Conservation (phyloP, 2,329 filamentous ascomycete genomes). For the Aspergillus tanneri region DNA sequence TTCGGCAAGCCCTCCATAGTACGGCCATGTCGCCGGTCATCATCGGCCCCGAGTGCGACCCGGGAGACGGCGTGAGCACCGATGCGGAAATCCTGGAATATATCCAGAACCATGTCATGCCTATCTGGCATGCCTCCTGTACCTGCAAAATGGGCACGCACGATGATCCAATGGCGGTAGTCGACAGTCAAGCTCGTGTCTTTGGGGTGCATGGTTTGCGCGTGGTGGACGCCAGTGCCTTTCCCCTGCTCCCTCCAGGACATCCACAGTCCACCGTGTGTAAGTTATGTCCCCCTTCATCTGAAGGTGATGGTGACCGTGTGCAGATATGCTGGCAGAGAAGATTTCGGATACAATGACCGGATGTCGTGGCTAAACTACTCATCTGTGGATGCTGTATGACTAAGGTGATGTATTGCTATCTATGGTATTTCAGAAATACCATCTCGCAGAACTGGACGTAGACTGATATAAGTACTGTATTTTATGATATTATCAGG, state of each 20-base stretch:
- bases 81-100: slow-evolving; percentile 43
- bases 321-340: slow-evolving; percentile 38
- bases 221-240: slow-evolving; percentile 36
- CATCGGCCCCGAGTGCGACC: slow-evolving; percentile 35
- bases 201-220: slow-evolving; percentile 32
- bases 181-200: slow-evolving; percentile 32
- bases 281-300: slow-evolving; percentile 17
- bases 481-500: too few species aligned
- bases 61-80: slow-evolving; percentile 37
- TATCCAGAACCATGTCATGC: slow-evolving; percentile 25
- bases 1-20: slow-evolving; percentile 36
- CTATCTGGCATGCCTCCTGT: slow-evolving; percentile 35
- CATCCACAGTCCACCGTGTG: slow-evolving; percentile 40
- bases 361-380: too few species aligned
- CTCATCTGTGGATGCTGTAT: background rate
- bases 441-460: too few species aligned
- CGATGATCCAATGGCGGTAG: slow-evolving; percentile 31
- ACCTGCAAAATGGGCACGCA: slow-evolving; percentile 41
- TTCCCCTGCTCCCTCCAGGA: slow-evolving; percentile 38
- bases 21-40: slow-evolving; percentile 26
- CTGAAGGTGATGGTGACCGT: background rate
- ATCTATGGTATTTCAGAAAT: too few species aligned
- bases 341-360: slow-evolving; percentile 33
- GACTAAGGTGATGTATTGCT: too few species aligned
- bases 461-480: too few species aligned